These are phyloP conservation scores for Datura wrightii DNA, from an alignment of 257 asterid species.

Conservation along the genomic window DNA sequence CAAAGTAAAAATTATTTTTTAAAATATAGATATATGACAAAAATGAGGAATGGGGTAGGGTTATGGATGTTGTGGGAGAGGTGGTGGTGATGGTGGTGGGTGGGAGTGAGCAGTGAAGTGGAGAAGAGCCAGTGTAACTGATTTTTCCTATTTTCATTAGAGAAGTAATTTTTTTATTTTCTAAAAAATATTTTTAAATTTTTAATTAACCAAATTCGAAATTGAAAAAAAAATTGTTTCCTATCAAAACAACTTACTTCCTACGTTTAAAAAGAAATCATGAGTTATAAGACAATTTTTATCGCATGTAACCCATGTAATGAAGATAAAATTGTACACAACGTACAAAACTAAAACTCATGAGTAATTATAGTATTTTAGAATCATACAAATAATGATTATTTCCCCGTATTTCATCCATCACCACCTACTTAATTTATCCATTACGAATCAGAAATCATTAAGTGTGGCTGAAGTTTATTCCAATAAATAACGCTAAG, in stretches of 20 bases:
- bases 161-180: no score
- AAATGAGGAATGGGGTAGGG: no score
- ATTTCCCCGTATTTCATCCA: background rate
- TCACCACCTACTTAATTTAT: background rate
- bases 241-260: background rate
- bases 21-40: no score
- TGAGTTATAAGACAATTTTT: background rate
- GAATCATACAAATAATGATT: background rate
- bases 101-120: no score
- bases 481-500: background rate
- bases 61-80: no score
- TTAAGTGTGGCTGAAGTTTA: background rate
- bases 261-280: background rate
- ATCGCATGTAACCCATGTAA: background rate
- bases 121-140: no score
- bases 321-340: background rate
- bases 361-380: background rate
- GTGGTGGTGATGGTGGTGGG: no score
- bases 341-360: background rate
- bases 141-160: no score
- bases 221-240: no score
- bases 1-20: no score
- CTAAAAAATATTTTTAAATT: no score
- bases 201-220: no score
- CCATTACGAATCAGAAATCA: background rate